Conservation (phyloP, 2,329 filamentous ascomycete genomes). For the Alternaria brassicae region DNA sequence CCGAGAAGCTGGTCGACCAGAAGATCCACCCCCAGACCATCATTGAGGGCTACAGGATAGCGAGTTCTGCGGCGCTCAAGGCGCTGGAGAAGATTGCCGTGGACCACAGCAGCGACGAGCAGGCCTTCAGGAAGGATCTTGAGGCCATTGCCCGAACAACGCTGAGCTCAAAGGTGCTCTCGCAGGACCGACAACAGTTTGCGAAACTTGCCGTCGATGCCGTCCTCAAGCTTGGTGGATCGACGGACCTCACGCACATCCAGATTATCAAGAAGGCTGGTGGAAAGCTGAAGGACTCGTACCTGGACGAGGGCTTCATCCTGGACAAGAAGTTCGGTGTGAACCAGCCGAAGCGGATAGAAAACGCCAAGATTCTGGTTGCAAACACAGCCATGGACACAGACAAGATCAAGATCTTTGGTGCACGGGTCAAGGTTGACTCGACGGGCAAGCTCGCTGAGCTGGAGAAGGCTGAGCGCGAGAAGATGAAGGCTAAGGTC, state of each 20-base stretch:
- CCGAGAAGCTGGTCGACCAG: slow-evolving; percentile 95
- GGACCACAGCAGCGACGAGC: slow-evolving; percentile 83
- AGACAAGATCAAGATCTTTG: slow-evolving; percentile 99
- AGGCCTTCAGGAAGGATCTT: slow-evolving; percentile 88
- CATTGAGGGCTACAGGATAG: slow-evolving; percentile 98
- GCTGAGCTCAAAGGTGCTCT: slow-evolving; percentile 94
- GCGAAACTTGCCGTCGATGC: slow-evolving; percentile 88
- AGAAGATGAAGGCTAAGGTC: slow-evolving; percentile 99
- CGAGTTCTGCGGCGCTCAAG: slow-evolving; percentile 83
- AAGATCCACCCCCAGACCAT: slow-evolving; percentile 99
- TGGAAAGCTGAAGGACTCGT: slow-evolving; percentile 96
- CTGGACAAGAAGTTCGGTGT: slow-evolving; percentile 99
- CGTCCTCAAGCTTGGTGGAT: slow-evolving; percentile 86
- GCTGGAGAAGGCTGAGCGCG: slow-evolving; percentile 94
- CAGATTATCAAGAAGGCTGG: slow-evolving; percentile 99
- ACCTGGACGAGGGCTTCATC: slow-evolving; percentile 97
- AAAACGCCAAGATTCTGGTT: slow-evolving; percentile 97
- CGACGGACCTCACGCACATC: slow-evolving; percentile 94
- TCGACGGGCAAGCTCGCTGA: slow-evolving; percentile 98
- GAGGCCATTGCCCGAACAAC: slow-evolving; percentile 92
- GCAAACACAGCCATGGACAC: slow-evolving; percentile 99
- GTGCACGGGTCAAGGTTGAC: slow-evolving; percentile 93
- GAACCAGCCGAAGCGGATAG: slow-evolving; percentile 95
- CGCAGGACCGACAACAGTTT: slow-evolving; percentile 93
- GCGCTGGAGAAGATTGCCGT: slow-evolving; percentile 85